phyloP scores from a whole-genome alignment of 2,329 filamentous ascomycete genomes.

The Coniosporium tulheliwenetii region DNA sequence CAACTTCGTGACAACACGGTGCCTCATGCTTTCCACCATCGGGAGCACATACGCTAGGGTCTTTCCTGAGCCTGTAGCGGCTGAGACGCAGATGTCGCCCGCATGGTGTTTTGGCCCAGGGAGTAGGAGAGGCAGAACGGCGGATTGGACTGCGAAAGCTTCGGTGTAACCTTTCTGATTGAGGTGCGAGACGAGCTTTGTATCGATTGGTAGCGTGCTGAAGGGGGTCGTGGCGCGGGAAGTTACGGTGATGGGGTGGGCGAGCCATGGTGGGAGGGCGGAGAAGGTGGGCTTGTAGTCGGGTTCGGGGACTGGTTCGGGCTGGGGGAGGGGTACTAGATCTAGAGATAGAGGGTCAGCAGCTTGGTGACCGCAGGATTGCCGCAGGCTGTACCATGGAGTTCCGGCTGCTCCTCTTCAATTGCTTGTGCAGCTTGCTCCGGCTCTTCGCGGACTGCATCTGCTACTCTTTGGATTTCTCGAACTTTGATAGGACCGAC shows the following conservation, averaged over 20 bases:
- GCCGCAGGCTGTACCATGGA: conserved; percentile 29
- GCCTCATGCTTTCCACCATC: conserved; percentile 60
- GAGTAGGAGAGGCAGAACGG: conserved; percentile 65
- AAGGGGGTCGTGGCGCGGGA: conserved; percentile 47
- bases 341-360: conserved; percentile 23
- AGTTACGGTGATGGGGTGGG: conserved; percentile 54
- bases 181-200: conserved; percentile 45
- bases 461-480: conserved; percentile 20
- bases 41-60: conserved; percentile 84
- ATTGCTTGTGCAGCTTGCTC: conserved; percentile 1
- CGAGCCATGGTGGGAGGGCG: conserved; percentile 67
- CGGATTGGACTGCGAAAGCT: conserved; percentile 67
- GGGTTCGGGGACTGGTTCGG: conserved; percentile 42
- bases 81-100: conserved; percentile 78
- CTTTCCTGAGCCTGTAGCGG: conserved; percentile 90
- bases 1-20: conserved; percentile 47
- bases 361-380: conserved; percentile 4
- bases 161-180: conserved; percentile 51
- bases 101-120: conserved; percentile 43
- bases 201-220: conserved; percentile 43
- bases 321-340: conserved; percentile 70
- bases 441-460: conserved; percentile 6
- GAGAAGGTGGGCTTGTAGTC: conserved; percentile 53
- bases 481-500: conserved; percentile 27
- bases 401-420: conserved; percentile 19